Evolutionary conservation across 192 early-diverging fungal species (phyloP), one percentile per base, ranked within the genome.

Genomic region (Coemansia umbellata): DNA sequence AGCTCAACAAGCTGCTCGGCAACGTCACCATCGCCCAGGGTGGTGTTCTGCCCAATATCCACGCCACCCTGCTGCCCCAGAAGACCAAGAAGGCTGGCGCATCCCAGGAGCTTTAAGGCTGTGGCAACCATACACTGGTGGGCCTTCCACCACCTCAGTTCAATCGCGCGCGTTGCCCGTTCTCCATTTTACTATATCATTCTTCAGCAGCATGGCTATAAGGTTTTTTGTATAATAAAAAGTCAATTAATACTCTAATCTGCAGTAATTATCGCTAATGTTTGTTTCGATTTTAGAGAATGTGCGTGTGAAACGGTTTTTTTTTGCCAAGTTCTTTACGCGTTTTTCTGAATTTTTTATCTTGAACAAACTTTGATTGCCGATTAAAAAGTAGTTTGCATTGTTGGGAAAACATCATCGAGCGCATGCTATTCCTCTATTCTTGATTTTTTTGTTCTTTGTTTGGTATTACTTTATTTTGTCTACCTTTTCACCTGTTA

Each of bases 1-100:
- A 94, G 75, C 75, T 94, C 55, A 94, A 93, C 86, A 92, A 91
- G 79, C 80, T 94, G 52, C 85, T 94, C 44, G 87, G 87, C 55
- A 83, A 82, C 62, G 90, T 94, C 56, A 92, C 91, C 63, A 94
- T 94, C 56, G 90, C 91, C 53, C 88, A 91, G 79, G 93, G 91
- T 54, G 92, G 93, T 87, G 92, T 94, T 42, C 78, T 94, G 58
- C 89, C 90, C 76, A 92, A 92, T 84, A 93, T 93, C 75, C 89
- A 94, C 81, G 75, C 80, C 48, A 81, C 81, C 45, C 87, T 93
- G 41, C 82, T 92, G 56, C 90, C 90, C 62, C 81, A 86, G 80
- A 92, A 91, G 83, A 72, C 72, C 74, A 80, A 85, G 76, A 85
- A 85, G 74, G 74, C 73, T 26, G 71, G 64, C 56, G 75, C 80